A percentile compares a stretch with the other conserved stretches of the same genome.
phyloP scores from a whole-genome alignment of 164 flowering plant species.

The Vitis amurensis region DNA sequence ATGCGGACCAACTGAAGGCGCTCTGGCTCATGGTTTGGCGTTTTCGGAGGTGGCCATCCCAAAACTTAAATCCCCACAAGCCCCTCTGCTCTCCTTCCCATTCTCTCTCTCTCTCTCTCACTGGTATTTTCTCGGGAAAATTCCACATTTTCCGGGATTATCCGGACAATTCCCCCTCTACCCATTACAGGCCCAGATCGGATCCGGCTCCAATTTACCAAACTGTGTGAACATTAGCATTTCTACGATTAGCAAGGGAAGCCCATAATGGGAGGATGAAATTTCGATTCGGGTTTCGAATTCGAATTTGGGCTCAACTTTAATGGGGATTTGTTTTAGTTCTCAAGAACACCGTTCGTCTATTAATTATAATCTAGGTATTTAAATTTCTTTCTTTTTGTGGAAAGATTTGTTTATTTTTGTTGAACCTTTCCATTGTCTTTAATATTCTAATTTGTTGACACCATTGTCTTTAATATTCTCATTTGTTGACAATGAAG shows the following conservation, averaged over 20 bases:
- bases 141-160: background rate
- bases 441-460: too few species aligned
- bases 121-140: too few species aligned
- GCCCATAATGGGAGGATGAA: slow-evolving; percentile 18
- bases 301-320: background rate
- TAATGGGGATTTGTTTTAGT: slow-evolving; percentile 54
- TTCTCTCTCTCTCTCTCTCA: background rate
- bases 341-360: slow-evolving; percentile 8
- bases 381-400: background rate
- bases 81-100: slow-evolving; percentile 6
- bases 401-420: background rate
- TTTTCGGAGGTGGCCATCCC: slow-evolving; percentile 22
- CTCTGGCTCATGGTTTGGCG: slow-evolving; percentile 19
- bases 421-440: background rate
- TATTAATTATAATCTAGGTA: slow-evolving; percentile 1
- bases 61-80: background rate
- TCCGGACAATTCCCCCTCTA: background rate
- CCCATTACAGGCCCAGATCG: background rate
- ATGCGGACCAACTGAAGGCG: background rate
- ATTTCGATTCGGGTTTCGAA: background rate
- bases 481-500: too few species aligned
- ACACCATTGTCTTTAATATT: background rate
- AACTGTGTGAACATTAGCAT: too few species aligned
- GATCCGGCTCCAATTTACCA: background rate
- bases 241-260: background rate